Percentiles rank a stretch among this genome's conserved stretches.
Evolutionary conservation across 805 yeast genomes (phyloP).

Genomic region (Wickerhamomyces chaumierensis): DNA sequence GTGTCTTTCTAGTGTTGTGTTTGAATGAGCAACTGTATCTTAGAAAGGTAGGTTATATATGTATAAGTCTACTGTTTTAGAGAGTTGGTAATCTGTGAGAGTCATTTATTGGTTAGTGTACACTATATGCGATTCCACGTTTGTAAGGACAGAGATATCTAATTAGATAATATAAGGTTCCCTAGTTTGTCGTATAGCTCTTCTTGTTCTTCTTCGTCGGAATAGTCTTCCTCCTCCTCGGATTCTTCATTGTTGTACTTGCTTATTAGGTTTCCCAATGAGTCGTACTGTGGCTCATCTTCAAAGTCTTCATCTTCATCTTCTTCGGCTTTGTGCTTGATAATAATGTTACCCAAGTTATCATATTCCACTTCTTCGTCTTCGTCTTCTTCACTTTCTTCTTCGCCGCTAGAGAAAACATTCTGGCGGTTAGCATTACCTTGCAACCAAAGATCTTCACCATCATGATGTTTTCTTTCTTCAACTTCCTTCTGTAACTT

Average conservation of each 20-base stretch:
- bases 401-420: constrained; percentile 18
- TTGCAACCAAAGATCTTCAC: constrained; percentile 62
- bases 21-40: neutral
- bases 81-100: too few species aligned
- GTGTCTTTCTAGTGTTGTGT: constrained; percentile 32
- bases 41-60: too few species aligned
- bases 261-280: constrained; percentile 7
- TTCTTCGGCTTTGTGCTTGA: constrained; percentile 3
- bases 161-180: neutral
- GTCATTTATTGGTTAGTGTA: too few species aligned
- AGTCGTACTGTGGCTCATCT: constrained; percentile 13
- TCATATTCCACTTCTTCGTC: constrained; percentile 18
- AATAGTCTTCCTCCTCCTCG: constrained; percentile 9
- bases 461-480: constrained; percentile 44
- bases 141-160: too few species aligned
- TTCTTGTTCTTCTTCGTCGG: neutral
- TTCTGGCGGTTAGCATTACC: constrained; percentile 60
- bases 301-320: constrained; percentile 8
- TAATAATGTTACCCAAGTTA: constrained; percentile 3
- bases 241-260: neutral
- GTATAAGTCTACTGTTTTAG: too few species aligned
- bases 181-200: neutral
- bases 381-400: constrained; percentile 11
- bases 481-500: constrained; percentile 54
- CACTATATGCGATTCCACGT: too few species aligned